phyloP scores from a whole-genome alignment of 2,329 filamentous ascomycete species.

The Fusarium sp. region DNA sequence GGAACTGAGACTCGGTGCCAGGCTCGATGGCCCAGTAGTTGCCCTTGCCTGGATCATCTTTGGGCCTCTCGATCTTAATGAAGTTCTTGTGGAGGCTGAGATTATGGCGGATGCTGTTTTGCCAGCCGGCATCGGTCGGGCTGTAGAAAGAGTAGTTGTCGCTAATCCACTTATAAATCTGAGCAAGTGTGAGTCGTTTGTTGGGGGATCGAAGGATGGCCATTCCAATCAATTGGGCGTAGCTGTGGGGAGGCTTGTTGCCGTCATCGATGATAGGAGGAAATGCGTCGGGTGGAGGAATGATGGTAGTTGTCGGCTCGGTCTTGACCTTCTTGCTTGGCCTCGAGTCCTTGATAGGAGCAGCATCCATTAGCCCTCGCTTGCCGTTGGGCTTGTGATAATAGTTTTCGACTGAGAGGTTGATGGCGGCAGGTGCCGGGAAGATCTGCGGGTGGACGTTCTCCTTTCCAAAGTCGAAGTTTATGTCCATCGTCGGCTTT shows the following conservation, averaged over 20 bases:
- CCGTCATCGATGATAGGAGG: slow-evolving; percentile 88
- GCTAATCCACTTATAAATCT: slow-evolving; percentile 99
- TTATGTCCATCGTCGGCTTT: slow-evolving; percentile 64
- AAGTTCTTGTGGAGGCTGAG: slow-evolving; percentile 97
- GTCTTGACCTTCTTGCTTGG: slow-evolving; percentile 78
- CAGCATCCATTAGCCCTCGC: slow-evolving; percentile 80
- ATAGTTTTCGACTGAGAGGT: slow-evolving; percentile 67
- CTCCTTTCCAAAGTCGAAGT: slow-evolving; percentile 67
- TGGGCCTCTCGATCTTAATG: slow-evolving; percentile 93
- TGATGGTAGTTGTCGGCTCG: slow-evolving; percentile 57
- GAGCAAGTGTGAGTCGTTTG: slow-evolving; percentile 87
- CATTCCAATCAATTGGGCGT: slow-evolving; percentile 96
- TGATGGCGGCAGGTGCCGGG: slow-evolving; percentile 63
- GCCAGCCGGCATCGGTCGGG: slow-evolving; percentile 90
- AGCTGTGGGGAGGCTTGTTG: slow-evolving; percentile 90
- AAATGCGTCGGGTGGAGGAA: slow-evolving; percentile 85
- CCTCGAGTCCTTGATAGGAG: slow-evolving; percentile 79
- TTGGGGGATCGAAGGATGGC: slow-evolving; percentile 90
- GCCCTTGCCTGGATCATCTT: slow-evolving; percentile 97
- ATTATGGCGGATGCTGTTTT: slow-evolving; percentile 99
- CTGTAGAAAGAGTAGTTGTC: slow-evolving; percentile 93
- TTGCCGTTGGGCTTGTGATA: slow-evolving; percentile 70
- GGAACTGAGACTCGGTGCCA: slow-evolving; percentile 90
- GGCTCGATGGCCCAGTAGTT: slow-evolving; percentile 96
- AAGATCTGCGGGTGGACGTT: slow-evolving; percentile 69